phyloP scores from a whole-genome alignment of 768 basidiomycete genomes.

The Pisolithus albus region DNA sequence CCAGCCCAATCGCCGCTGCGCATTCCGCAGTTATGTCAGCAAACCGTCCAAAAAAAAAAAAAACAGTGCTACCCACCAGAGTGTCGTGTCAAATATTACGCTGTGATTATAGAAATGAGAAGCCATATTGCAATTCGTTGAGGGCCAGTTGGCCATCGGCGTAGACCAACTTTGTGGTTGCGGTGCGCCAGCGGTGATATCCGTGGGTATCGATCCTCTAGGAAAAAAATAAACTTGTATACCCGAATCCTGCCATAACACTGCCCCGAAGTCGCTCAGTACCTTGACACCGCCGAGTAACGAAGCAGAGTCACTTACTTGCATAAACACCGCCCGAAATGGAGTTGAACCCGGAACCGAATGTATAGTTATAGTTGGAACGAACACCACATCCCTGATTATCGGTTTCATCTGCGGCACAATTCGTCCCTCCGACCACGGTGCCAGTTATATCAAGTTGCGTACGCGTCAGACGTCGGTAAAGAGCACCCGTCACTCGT shows the following conservation, averaged over 20 bases:
- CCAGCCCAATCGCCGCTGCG: constrained; percentile 86
- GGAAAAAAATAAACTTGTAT: constrained; percentile 81
- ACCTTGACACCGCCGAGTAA: constrained; percentile 11
- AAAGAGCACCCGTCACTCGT: constrained; percentile 67
- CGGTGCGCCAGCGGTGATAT: constrained; percentile 69
- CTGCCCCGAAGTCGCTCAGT: constrained; percentile 25
- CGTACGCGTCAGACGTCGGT: constrained; percentile 38
- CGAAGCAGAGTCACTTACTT: constrained; percentile 44
- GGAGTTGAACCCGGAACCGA: constrained; percentile 82
- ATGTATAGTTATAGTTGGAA: constrained; percentile 51
- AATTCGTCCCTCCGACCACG: constrained; percentile 66
- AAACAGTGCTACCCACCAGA: constrained; percentile 46
- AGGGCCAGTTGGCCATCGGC: constrained; percentile 76
- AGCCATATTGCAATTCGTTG: constrained; percentile 66
- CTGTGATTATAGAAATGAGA: constrained; percentile 72
- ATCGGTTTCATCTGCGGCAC: constrained; percentile 59
- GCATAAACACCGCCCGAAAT: constrained; percentile 85
- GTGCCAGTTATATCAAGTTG: constrained; percentile 53
- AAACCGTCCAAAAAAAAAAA: too few species aligned
- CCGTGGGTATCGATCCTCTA: constrained; percentile 63
- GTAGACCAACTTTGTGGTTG: constrained; percentile 70
- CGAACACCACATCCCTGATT: constrained; percentile 83
- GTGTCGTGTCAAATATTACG: constrained; percentile 79
- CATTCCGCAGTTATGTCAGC: constrained; percentile 2
- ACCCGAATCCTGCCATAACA: constrained; percentile 72